Conservation (phyloP, 345 rosid genomes). For the Kernera saxatilis region DNA sequence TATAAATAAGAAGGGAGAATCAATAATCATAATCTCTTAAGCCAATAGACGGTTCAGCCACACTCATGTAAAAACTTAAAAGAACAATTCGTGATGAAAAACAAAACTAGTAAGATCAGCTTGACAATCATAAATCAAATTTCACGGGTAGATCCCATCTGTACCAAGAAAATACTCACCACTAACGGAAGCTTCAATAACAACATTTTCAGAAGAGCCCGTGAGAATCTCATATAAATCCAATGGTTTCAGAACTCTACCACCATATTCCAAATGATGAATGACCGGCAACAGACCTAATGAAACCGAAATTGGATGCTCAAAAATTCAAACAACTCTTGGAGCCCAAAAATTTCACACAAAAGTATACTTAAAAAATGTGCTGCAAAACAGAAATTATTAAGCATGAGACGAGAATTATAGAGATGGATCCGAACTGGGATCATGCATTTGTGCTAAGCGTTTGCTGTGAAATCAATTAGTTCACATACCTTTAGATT, state of each 20-base stretch:
- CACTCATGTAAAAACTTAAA: background rate
- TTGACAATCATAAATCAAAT: background rate
- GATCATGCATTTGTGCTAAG: slow-evolving; percentile 2
- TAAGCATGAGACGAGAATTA: slow-evolving; percentile 6
- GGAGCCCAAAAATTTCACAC: background rate
- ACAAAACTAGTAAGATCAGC: background rate
- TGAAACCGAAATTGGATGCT: slow-evolving; percentile 19
- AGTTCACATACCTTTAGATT: slow-evolving; percentile 60
- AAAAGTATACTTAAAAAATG: background rate
- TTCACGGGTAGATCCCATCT: background rate
- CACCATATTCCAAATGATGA: slow-evolving; percentile 53
- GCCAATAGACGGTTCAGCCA: background rate
- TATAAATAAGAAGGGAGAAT: background rate
- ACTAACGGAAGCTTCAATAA: slow-evolving; percentile 54
- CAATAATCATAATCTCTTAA: background rate
- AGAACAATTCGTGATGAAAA: background rate
- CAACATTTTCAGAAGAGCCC: slow-evolving; percentile 35
- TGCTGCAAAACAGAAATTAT: background rate
- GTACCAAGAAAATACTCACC: slow-evolving; percentile 40
- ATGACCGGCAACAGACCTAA: slow-evolving; percentile 89
- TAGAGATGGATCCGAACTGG: background rate
- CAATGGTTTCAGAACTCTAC: slow-evolving; percentile 44
- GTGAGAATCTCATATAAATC: slow-evolving; percentile 39
- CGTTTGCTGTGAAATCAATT: background rate
- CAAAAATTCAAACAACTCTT: slow-evolving; percentile 6